Conservation (phyloP, 2,329 filamentous ascomycete species). For the Colletotrichum eleusines region DNA sequence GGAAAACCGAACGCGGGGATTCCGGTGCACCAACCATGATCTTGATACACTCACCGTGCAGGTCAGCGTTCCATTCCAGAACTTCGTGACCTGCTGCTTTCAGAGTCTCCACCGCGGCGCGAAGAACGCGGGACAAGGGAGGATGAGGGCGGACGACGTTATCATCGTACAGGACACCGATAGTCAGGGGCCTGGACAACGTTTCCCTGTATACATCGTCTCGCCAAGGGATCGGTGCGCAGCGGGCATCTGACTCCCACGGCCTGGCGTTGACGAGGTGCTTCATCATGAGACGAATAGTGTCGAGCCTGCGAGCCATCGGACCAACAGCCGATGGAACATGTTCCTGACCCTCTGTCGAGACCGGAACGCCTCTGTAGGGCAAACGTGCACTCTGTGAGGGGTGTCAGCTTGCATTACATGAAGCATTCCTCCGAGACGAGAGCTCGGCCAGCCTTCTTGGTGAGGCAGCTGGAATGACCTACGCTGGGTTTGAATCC, state of each 20-base stretch:
- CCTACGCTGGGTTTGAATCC: constrained; percentile 47
- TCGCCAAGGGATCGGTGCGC: constrained; percentile 66
- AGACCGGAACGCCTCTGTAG: constrained; percentile 69
- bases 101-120: constrained; percentile 53
- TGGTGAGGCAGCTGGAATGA: background rate
- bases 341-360: constrained; percentile 73
- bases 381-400: constrained; percentile 66
- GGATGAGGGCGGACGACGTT: constrained; percentile 67
- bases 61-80: constrained; percentile 62
- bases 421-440: background rate
- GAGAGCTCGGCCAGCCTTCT: constrained; percentile 17
- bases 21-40: constrained; percentile 58
- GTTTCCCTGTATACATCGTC: constrained; percentile 56
- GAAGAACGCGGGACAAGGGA: constrained; percentile 61
- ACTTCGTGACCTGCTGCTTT: constrained; percentile 64
- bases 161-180: constrained; percentile 65
- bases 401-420: background rate
- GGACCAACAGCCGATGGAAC: constrained; percentile 73
- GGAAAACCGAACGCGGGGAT: background rate
- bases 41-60: constrained; percentile 67
- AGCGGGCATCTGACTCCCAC: constrained; percentile 67
- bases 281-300: constrained; percentile 62
- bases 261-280: constrained; percentile 60
- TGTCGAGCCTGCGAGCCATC: constrained; percentile 58
- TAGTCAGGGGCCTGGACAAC: constrained; percentile 58